Evolutionary conservation across 768 basidiomycete genomes (phyloP), one percentile per base, ranked within the genome.

Genomic region (Leccinum imitatum): DNA sequence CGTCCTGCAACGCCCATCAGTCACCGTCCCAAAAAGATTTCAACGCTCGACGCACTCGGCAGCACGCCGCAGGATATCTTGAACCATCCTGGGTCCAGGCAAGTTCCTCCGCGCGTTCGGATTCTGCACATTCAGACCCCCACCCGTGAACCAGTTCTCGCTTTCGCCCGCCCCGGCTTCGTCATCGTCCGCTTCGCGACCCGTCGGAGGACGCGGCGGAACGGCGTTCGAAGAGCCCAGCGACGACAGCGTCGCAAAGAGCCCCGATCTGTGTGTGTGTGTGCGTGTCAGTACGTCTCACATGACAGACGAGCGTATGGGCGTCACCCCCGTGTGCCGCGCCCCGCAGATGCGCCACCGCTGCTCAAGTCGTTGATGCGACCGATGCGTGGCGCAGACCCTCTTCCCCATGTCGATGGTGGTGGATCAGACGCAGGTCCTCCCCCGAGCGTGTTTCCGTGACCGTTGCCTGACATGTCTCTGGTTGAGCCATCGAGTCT

Each of bases 121-220:
- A 69, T 93, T 94, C 75, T 96, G 84, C 2, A 98, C 82, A 2
- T 93, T 95, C 69, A 92, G 80, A 72, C 96, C 96, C 0, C 96
- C 96, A n/a, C 96, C 96, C 3, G 96, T 89, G 73, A 93, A 98
- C 82, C 88, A 91, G 64, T 80, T 87, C 66, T 91, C 85, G 2
- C 79, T 77, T 17, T 82, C 80, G 37, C 50, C 50, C 1, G 59
- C 62, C 6, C 59, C 52, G 1, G 80, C 79, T 3, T 78, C 79
- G 11, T 79, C 81, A 1, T 85, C 85, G 30, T 84, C 84, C 15
- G 82, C 81, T 11, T 76, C 68, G 46, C 57, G 67, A n/a, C 65
- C 46, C 35, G 63, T 63, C 51, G 68, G 64, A 0, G 60, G 30
- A 7, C 62, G 57, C 3, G 69, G 57, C 2, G 60, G 65, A 0